Evolutionary conservation across 2,329 filamentous ascomycete genomes (phyloP).

Genomic region (Paecilomyces dactylethromorphus): DNA sequence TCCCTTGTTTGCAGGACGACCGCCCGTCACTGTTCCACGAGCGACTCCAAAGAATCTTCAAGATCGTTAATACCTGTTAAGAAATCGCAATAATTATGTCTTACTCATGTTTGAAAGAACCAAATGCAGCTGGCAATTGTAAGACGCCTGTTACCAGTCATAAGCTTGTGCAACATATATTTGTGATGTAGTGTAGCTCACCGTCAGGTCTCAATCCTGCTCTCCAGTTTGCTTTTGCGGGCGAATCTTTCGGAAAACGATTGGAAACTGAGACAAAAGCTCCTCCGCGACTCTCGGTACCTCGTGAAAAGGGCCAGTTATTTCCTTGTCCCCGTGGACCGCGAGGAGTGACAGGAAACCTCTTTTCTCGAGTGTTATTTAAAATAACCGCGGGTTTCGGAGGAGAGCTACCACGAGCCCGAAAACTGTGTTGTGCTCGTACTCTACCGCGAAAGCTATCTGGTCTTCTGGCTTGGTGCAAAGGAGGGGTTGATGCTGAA

Average conservation of each 20-base stretch:
- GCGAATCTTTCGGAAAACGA: constrained; percentile 14
- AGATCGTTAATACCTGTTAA: neutral
- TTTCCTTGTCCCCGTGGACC: constrained; percentile 6
- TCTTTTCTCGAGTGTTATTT: neutral
- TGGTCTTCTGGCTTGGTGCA: neutral
- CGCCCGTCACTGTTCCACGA: constrained; percentile 5
- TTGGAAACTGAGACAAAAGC: constrained; percentile 3
- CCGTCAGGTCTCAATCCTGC: constrained; percentile 11
- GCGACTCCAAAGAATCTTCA: constrained; percentile 16
- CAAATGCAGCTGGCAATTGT: constrained; percentile 13
- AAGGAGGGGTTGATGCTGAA: neutral
- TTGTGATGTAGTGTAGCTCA: constrained; percentile 5
- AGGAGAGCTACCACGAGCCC: neutral
- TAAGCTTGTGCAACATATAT: neutral
- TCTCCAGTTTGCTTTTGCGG: constrained; percentile 19
- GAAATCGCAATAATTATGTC: neutral
- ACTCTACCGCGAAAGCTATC: neutral
- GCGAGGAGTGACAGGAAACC: neutral
- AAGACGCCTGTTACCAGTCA: constrained; percentile 7
- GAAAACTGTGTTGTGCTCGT: neutral
- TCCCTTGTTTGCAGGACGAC: constrained; percentile 1
- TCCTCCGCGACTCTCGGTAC: neutral
- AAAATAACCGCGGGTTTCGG: neutral
- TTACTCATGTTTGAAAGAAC: constrained; percentile 17
- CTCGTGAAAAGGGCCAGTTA: constrained; percentile 1